A percentile compares a stretch with the other conserved stretches of the same genome.
phyloP scores from a whole-genome alignment of 805 yeast species.

The Pichia exigua region DNA sequence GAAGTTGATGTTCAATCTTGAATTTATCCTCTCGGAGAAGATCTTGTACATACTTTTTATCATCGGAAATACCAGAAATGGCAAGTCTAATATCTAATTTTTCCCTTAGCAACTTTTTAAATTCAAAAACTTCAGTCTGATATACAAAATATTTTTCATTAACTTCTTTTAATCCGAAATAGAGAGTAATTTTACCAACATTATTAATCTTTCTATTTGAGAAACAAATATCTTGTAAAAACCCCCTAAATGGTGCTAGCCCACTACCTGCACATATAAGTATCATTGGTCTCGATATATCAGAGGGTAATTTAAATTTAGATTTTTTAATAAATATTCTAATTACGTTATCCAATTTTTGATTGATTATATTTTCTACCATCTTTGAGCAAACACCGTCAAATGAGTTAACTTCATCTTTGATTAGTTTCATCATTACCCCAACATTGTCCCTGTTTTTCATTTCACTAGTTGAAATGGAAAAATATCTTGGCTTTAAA shows the following conservation, averaged over 20 bases:
- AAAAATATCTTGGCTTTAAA: slow-evolving; percentile 84
- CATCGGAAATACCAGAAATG: slow-evolving; percentile 48
- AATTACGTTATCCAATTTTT: slow-evolving; percentile 42
- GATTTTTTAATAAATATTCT: slow-evolving; percentile 88
- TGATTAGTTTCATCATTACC: slow-evolving; percentile 80
- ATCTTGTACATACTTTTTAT: slow-evolving; percentile 77
- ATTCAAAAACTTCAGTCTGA: slow-evolving; percentile 73
- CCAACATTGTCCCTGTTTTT: slow-evolving; percentile 55
- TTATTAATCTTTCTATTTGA: not conserved
- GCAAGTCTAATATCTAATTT: slow-evolving; percentile 65
- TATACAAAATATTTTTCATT: slow-evolving; percentile 63
- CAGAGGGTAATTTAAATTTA: slow-evolving; percentile 81
- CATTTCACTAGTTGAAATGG: slow-evolving; percentile 76
- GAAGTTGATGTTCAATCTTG: slow-evolving; percentile 41
- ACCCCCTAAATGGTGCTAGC: slow-evolving; percentile 93
- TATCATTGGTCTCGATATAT: slow-evolving; percentile 69
- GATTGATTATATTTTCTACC: slow-evolving; percentile 54
- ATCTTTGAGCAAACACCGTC: slow-evolving; percentile 84
- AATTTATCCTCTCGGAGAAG: slow-evolving; percentile 42
- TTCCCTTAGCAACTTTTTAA: slow-evolving; percentile 40
- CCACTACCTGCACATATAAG: slow-evolving; percentile 97
- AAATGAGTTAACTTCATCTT: slow-evolving; percentile 31
- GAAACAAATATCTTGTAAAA: slow-evolving; percentile 58
- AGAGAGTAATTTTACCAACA: slow-evolving; percentile 62
- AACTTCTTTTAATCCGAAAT: slow-evolving; percentile 55